These are phyloP conservation scores for Orbilia blumenaviensis DNA, from an alignment of 2,329 filamentous ascomycete genomes.

Conservation along the genomic window DNA sequence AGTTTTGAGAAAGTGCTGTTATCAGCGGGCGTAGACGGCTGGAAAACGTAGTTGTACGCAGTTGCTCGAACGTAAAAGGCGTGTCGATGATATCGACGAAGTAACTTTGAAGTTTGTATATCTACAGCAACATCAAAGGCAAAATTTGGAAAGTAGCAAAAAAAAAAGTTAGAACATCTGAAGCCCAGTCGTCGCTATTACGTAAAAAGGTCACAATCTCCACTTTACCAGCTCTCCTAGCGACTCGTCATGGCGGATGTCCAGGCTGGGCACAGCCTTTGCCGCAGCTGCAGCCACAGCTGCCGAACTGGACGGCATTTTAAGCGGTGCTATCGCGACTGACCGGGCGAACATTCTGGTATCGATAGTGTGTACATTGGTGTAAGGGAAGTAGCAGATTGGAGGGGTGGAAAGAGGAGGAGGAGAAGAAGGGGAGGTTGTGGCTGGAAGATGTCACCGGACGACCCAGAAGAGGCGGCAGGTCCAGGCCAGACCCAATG, in stretches of 20 bases:
- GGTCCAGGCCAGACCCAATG: neutral
- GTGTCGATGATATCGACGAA: slow-evolving; percentile 52
- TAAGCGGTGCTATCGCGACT: slow-evolving; percentile 32
- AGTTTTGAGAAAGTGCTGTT: slow-evolving; percentile 40
- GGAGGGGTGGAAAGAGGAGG: neutral
- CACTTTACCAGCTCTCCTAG: slow-evolving; percentile 48
- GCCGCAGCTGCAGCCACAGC: slow-evolving; percentile 12
- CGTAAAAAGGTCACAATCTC: slow-evolving; percentile 3
- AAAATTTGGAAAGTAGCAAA: neutral
- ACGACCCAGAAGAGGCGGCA: slow-evolving; percentile 1
- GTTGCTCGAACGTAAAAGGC: slow-evolving; percentile 48
- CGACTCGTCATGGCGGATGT: slow-evolving; percentile 41
- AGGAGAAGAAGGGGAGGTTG: slow-evolving; percentile 5
- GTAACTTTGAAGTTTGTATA: slow-evolving; percentile 49
- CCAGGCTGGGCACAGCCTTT: slow-evolving; percentile 15
- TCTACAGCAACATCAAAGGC: neutral
- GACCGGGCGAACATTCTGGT: neutral
- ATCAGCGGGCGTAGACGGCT: slow-evolving; percentile 44
- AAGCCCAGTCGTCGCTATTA: neutral
- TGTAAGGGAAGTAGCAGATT: neutral
- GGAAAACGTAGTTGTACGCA: slow-evolving; percentile 48
- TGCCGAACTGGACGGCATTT: slow-evolving; percentile 1
- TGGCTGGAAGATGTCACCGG: slow-evolving; percentile 24
- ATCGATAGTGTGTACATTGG: neutral
- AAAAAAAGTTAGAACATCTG: neutral